Percentiles rank a stretch among this genome's conserved stretches.
phyloP scores from a whole-genome alignment of 1,139 yeast genomes.

The Scheffersomyces segobiensis region DNA sequence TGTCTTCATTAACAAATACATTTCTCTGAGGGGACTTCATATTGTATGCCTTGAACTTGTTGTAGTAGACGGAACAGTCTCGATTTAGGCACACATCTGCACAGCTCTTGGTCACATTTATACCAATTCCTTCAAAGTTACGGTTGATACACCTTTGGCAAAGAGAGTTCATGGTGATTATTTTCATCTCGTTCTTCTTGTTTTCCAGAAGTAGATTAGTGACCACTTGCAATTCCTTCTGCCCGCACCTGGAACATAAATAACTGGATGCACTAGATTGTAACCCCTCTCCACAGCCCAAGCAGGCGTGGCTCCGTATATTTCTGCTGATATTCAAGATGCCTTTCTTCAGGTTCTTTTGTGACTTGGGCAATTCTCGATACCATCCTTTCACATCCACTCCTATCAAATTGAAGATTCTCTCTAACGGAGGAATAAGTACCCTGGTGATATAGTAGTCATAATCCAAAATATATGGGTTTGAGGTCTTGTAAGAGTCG shows the following conservation, averaged over 20 bases:
- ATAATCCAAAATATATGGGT: slow-evolving; percentile 59
- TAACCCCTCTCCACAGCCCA: slow-evolving; percentile 23
- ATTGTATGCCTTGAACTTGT: slow-evolving; percentile 18
- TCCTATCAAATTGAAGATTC: slow-evolving; percentile 81
- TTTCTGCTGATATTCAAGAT: slow-evolving; percentile 13
- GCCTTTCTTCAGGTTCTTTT: slow-evolving; percentile 2
- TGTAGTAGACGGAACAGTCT: slow-evolving; percentile 28
- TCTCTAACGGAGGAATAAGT: slow-evolving; percentile 83
- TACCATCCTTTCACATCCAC: slow-evolving; percentile 81
- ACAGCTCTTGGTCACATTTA: slow-evolving; percentile 11
- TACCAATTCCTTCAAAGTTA: slow-evolving; percentile 16
- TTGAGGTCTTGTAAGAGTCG: slow-evolving; percentile 29
- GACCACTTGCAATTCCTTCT: slow-evolving; percentile 20
- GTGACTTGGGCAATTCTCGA: slow-evolving; percentile 58
- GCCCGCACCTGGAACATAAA: slow-evolving; percentile 24
- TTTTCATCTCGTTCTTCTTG: slow-evolving; percentile 14
- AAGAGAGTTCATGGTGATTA: slow-evolving; percentile 12
- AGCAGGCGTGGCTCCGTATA: slow-evolving; percentile 22
- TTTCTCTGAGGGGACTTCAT: slow-evolving; percentile 5
- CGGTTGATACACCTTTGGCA: slow-evolving; percentile 29
- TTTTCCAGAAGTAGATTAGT: slow-evolving; percentile 17
- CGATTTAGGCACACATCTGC: slow-evolving; percentile 27
- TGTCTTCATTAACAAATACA: neutral
- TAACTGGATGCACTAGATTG: slow-evolving; percentile 1
- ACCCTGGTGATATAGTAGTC: slow-evolving; percentile 84